Percentiles rank a stretch among this genome's conserved stretches.
Evolutionary conservation across 2,329 filamentous ascomycete species (phyloP).

Genomic region (Epichloe sylvatica): DNA sequence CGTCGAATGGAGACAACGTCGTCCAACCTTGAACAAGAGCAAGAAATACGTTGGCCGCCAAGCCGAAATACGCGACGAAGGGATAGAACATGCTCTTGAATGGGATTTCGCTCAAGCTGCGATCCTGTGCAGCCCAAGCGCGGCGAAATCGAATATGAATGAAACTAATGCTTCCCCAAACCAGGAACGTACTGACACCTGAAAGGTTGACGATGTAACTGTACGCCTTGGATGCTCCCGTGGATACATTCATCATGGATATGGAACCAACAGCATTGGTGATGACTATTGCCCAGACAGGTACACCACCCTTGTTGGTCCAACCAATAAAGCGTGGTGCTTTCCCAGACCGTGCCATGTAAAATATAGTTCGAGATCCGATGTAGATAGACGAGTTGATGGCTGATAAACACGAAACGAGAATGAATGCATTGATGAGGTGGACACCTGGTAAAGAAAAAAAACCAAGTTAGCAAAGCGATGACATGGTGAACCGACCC

Average conservation of each 20-base stretch:
- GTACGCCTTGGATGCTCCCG: conserved; percentile 51
- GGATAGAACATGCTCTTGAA: conserved; percentile 42
- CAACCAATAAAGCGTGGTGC: conserved; percentile 56
- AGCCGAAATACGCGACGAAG: conserved; percentile 44
- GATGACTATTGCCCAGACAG: conserved; percentile 47
- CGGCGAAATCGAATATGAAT: conserved; percentile 58
- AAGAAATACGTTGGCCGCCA: conserved; percentile 43
- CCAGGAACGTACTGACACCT: conserved; percentile 57
- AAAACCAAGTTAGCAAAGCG: conserved; percentile 1
- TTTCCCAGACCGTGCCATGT: conserved; percentile 60
- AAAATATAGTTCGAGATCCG: conserved; percentile 58
- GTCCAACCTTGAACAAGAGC: conserved; percentile 50
- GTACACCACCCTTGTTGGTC: conserved; percentile 51
- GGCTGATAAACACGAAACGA: conserved; percentile 57
- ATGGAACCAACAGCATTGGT: conserved; percentile 58
- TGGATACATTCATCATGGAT: conserved; percentile 63
- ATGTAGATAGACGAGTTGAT: conserved; percentile 70
- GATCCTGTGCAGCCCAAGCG: conserved; percentile 46
- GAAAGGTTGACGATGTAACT: conserved; percentile 56
- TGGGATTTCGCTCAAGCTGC: conserved; percentile 38
- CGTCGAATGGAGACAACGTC: conserved; percentile 42
- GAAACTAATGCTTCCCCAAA: conserved; percentile 57
- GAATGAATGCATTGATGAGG: conserved; percentile 64
- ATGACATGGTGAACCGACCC: not conserved
- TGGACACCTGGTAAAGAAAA: conserved; percentile 34